Conservation (phyloP, 306 rosid species). For the Hylodesmum podocarpum region DNA sequence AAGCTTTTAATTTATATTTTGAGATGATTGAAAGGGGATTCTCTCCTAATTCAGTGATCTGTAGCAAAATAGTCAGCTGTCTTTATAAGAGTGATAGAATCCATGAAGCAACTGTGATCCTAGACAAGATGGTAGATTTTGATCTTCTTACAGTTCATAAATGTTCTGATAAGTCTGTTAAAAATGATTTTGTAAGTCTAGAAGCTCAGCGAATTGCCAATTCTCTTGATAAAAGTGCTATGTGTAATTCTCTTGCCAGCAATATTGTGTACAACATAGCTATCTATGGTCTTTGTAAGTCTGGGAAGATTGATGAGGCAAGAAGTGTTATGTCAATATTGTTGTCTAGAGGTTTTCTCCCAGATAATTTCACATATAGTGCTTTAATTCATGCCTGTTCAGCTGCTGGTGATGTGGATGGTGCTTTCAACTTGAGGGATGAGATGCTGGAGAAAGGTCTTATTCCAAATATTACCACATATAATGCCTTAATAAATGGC, state of each 20-base stretch:
- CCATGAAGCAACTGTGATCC: conserved; percentile 66
- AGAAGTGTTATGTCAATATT: conserved; percentile 55
- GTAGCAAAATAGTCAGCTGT: conserved; percentile 74
- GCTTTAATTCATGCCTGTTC: conserved; percentile 72
- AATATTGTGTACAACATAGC: conserved; percentile 64
- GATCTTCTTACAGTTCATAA: conserved; percentile 42
- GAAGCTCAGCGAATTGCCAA: conserved; percentile 59
- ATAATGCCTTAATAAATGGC: conserved; percentile 78
- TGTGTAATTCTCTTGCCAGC: conserved; percentile 47
- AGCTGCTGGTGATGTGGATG: conserved; percentile 60
- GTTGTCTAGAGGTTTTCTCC: conserved; percentile 60
- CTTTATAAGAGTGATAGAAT: conserved; percentile 62
- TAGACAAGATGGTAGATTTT: conserved; percentile 64
- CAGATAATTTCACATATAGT: conserved; percentile 80
- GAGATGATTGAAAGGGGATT: conserved; percentile 75
- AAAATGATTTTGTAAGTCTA: conserved; percentile 26
- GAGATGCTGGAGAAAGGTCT: conserved; percentile 69
- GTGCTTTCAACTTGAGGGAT: conserved; percentile 74
- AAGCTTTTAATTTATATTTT: conserved; percentile 61
- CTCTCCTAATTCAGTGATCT: conserved; percentile 53
- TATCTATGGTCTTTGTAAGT: conserved; percentile 76
- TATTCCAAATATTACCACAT: conserved; percentile 65
- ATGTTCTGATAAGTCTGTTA: conserved; percentile 30
- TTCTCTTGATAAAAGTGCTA: conserved; percentile 47
- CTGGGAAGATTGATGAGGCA: conserved; percentile 65